These are phyloP conservation scores for Candolleomyces aberdarensis DNA, from an alignment of 768 basidiomycete species.

Conservation along the genomic window DNA sequence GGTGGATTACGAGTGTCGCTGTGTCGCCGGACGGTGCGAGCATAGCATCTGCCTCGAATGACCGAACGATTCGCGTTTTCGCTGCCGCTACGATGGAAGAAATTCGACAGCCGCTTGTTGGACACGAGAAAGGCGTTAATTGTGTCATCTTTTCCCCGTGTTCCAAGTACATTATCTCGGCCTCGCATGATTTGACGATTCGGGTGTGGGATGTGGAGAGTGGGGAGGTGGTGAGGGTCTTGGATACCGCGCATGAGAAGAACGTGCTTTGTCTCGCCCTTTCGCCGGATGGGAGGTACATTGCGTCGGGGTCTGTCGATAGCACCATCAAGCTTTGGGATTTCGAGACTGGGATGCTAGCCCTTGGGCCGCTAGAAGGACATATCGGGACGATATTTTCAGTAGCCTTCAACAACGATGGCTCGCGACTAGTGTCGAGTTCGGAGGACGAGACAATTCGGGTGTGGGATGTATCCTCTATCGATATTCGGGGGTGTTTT, in stretches of 20 bases:
- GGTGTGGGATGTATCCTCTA: constrained; percentile 16
- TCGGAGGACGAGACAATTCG: constrained; percentile 18
- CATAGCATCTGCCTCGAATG: constrained; percentile 15
- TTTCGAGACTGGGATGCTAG: constrained; percentile 7
- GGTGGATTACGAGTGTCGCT: constrained; percentile 15
- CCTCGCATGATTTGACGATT: constrained; percentile 14
- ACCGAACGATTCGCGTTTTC: constrained; percentile 19
- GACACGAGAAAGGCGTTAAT: constrained; percentile 5
- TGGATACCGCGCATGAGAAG: constrained; percentile 4
- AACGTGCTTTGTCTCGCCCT: constrained; percentile 6
- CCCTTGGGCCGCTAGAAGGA: constrained; percentile 14
- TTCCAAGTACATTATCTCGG: constrained; percentile 15
- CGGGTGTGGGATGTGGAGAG: constrained; percentile 9
- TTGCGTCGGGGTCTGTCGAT: constrained; percentile 15
- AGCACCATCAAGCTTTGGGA: constrained; percentile 19
- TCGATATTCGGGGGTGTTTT: constrained; percentile 1
- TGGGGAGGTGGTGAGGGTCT: neutral
- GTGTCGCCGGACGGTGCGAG: constrained; percentile 19
- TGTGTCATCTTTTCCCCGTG: constrained; percentile 17
- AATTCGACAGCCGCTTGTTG: constrained; percentile 25
- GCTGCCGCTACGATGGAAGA: constrained; percentile 11
- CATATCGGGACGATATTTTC: constrained; percentile 13
- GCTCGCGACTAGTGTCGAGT: constrained; percentile 13
- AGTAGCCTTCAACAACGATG: constrained; percentile 17
- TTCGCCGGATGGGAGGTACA: constrained; percentile 9